Evolutionary conservation across 192 early-diverging fungal species (phyloP).

Genomic region (Chytriomyces hyalinus): DNA sequence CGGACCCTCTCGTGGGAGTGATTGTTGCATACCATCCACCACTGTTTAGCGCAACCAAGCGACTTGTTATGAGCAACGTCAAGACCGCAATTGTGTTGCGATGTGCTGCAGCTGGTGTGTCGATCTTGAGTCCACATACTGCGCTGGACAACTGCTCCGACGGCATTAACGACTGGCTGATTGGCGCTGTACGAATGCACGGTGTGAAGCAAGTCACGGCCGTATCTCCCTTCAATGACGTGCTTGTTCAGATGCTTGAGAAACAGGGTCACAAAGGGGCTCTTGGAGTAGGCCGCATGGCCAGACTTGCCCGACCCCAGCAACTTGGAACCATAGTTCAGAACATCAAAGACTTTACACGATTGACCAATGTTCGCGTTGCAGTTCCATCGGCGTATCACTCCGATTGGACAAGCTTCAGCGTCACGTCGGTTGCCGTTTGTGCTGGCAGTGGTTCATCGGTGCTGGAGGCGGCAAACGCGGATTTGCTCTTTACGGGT

Average conservation of each 20-base stretch:
- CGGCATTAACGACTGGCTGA: constrained; percentile 95
- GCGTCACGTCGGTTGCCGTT: constrained; percentile 73
- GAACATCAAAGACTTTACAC: constrained; percentile 67
- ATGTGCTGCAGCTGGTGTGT: constrained; percentile 75
- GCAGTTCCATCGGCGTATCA: constrained; percentile 1
- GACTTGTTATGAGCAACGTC: constrained; percentile 71
- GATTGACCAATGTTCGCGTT: constrained; percentile 62
- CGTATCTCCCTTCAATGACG: constrained; percentile 53
- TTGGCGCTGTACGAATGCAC: constrained; percentile 54
- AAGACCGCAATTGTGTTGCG: constrained; percentile 83
- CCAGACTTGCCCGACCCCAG: constrained; percentile 61
- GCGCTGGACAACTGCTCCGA: constrained; percentile 78
- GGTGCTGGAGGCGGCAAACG: constrained; percentile 51
- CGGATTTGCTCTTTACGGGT: constrained; percentile 89
- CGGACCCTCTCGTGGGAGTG: constrained; percentile 77
- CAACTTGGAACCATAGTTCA: constrained; percentile 59
- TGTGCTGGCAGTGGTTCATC: constrained; percentile 90
- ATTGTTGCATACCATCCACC: constrained; percentile 96
- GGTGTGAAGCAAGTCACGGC: not conserved
- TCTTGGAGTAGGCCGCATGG: constrained; percentile 41
- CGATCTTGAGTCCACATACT: constrained; percentile 91
- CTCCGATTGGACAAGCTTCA: not conserved
- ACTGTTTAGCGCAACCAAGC: constrained; percentile 84
- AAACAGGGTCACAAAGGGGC: constrained; percentile 57
- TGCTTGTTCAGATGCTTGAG: constrained; percentile 38